Evolutionary conservation across 1,139 yeast species (phyloP).

Genomic region (Starmera stellimalicola): DNA sequence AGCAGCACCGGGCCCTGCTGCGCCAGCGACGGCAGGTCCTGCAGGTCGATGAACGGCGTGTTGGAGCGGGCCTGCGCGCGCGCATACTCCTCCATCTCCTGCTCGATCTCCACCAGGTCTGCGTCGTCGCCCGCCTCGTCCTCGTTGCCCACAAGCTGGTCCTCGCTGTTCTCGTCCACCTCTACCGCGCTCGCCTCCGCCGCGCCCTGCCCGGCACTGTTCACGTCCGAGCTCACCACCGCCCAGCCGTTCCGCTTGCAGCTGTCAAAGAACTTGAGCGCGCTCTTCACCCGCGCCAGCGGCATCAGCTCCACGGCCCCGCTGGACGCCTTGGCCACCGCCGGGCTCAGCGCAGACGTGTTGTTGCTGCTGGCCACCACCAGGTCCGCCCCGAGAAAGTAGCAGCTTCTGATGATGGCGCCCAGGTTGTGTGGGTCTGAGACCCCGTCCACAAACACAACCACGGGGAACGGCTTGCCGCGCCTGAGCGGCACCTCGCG

Average conservation of each 20-base stretch:
- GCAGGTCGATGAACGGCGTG: conserved; percentile 31
- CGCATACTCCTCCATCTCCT: neutral
- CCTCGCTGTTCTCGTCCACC: neutral
- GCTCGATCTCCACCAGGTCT: neutral
- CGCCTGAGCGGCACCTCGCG: conserved; percentile 11
- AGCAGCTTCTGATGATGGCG: conserved; percentile 75
- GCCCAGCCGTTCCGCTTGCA: conserved; percentile 56
- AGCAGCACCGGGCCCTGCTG: conserved; percentile 51
- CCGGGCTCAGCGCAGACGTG: conserved; percentile 69
- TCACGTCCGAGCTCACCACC: conserved; percentile 28
- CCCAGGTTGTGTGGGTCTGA: conserved; percentile 91
- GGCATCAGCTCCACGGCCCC: conserved; percentile 81
- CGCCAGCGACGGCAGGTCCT: conserved; percentile 35
- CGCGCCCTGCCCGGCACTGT: neutral
- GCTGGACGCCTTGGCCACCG: conserved; percentile 71
- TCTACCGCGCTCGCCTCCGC: no score
- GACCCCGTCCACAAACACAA: conserved; percentile 69
- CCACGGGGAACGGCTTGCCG: conserved; percentile 46
- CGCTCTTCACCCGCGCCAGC: conserved; percentile 46
- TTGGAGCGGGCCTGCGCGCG: conserved; percentile 22
- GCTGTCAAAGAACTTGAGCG: conserved; percentile 52
- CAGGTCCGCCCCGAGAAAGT: conserved; percentile 78
- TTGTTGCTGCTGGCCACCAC: conserved; percentile 61
- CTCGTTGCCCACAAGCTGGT: no score
- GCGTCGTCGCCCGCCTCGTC: no score